Evolutionary conservation across 1,284 basidiomycete species (phyloP), one percentile per base, ranked within the genome.

Genomic region (Boletus smithii): DNA sequence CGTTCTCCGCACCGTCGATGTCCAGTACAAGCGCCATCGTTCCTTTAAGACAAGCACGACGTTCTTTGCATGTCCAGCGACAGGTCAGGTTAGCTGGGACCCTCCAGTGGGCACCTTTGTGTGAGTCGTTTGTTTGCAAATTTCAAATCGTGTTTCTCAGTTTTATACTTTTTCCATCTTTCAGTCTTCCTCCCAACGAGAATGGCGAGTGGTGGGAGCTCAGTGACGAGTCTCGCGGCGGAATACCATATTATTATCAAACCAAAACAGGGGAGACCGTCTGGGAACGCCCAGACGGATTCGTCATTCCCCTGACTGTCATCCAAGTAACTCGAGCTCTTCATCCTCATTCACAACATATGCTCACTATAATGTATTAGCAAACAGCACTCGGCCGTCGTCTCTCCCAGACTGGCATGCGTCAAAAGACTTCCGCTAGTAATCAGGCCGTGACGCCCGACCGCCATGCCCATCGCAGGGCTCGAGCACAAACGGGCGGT

Each of bases 191-290:
- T 20, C 88, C 90, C 7, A 88, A 77, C 51, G 75, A 80, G 3
- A 83, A 88, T 27, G 94, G 94, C 38, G 91, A 95, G 65, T 97
- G 93, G 93, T 95, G 93, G 91, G 92, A 97, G 67, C 77, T 97
- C 54, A 75, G 77, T 35, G 93, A 95, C 66, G 83, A 89, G 30
- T 77, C 81, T 26, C 75, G 85, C 32, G 84, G 81, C 44, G 85
- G 86, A 30, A 72, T 93, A 48, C 83, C 88, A 11, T 97, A 97
- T 67, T 97, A 93, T 69, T 95, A 94, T 69, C 91, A 91, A 61
- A 97, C 93, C 1, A 83, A 88, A 64, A 85, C 88, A 1, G 84
- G 84, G 4, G 85, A 89, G 58, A 94, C 91, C 3, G 85, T 88
- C 29, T 97, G 94, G 94, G 88, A 88, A 47, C 79, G 87, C 23